A percentile compares a stretch with the other conserved stretches of the same genome.
Conservation (phyloP, 306 rosid genomes). For the Medicago arabica region DNA sequence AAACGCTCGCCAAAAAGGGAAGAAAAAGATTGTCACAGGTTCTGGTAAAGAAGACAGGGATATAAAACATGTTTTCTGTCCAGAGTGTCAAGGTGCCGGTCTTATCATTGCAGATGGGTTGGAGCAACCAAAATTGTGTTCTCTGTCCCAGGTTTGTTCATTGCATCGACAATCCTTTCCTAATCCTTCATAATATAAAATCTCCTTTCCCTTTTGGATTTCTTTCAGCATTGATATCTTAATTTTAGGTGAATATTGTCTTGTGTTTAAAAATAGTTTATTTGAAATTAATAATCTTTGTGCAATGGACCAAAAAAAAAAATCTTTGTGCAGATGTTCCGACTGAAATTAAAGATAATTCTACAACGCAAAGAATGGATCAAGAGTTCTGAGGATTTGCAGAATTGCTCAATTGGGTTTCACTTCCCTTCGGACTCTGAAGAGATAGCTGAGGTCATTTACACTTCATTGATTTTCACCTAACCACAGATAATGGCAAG, state of each 20-base stretch:
- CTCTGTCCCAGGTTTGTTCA: slow-evolving; percentile 69
- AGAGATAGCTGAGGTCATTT: slow-evolving; percentile 62
- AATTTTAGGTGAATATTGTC: neutral
- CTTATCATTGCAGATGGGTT: slow-evolving; percentile 49
- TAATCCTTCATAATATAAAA: slow-evolving; percentile 10
- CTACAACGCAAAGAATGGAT: slow-evolving; percentile 86
- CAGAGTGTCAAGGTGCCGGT: slow-evolving; percentile 95
- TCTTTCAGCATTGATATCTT: neutral
- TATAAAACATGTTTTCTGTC: slow-evolving; percentile 68
- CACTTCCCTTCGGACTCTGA: slow-evolving; percentile 62
- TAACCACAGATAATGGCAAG: neutral
- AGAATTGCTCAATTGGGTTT: slow-evolving; percentile 87
- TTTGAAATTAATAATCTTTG: slow-evolving; percentile 20
- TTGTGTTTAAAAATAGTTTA: neutral
- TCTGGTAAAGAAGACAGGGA: slow-evolving; percentile 50
- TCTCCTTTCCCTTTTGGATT: neutral
- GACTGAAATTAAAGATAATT: slow-evolving; percentile 68
- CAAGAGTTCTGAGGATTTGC: slow-evolving; percentile 75
- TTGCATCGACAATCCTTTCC: slow-evolving; percentile 20
- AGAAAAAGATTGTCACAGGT: slow-evolving; percentile 59
- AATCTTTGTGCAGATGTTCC: slow-evolving; percentile 85
- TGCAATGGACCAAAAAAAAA: too few species aligned
- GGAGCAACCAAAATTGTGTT: slow-evolving; percentile 53
- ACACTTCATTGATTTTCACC: slow-evolving; percentile 21
- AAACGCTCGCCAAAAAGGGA: slow-evolving; percentile 55